Base-by-base conservation (phyloP, 2,329 filamentous ascomycete species). In the Tetracladium maxilliforme region DNA sequence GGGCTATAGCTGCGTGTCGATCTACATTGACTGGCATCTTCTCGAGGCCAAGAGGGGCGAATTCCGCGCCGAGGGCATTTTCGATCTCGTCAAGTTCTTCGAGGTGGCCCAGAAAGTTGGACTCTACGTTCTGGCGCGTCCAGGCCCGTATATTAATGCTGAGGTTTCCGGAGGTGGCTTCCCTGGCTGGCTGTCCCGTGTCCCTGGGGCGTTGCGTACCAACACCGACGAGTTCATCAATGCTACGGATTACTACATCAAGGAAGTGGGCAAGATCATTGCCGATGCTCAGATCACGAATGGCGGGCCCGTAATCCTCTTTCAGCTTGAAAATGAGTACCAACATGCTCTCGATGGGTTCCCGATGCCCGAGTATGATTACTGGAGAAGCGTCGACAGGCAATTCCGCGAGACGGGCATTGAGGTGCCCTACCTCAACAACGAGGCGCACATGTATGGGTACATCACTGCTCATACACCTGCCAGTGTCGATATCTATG, bases 291-390 rank as follows among this genome's bases (percentile, higher is more conserved):
- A 87, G 38, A 84, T 87, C 40, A 86, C 77, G 2, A 78, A 83
- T 22, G 80, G 77, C 1, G 81, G 81, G 0, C 79, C 31, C 0
- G 62, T 87, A 10, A 79, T 87, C 30, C 51, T 86, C 3, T 62
- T 77, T 21, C 81, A 90, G 44, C 72, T 76, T 0, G 81, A 90
- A 45, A 87, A 87, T 33, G 81, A 87, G 44, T 83, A 86, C 41
- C 14, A 24, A 24, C n/a, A 10, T 13, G 11, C 11, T 12, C 14
- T 13, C 14, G n/a, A 7, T 24, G 11, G 10, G 14, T 12, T 14
- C 14, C 1, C 22, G 13, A 77, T 75, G 33, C 72, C 73, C 0
- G 70, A 80, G 35, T 55, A 58, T 0, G 53, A 61, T 0, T 86
- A 84, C 43, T 67, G 82, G 45, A 58, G 68, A 30, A 70, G 72